Conservation (phyloP, 257 asterid species). For the Euphrasia confusa region DNA sequence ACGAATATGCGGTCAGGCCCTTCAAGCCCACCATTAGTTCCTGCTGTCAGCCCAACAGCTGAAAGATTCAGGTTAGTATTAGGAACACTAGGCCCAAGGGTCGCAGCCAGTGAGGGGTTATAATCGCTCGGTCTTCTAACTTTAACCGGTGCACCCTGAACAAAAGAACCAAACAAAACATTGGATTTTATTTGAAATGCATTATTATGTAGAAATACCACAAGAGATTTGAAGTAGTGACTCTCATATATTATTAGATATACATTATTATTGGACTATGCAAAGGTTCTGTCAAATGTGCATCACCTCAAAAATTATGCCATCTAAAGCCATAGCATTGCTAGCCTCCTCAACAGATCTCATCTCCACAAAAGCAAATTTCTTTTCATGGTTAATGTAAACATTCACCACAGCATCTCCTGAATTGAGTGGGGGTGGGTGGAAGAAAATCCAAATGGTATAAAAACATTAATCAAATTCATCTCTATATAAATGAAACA, state of each 20-base stretch:
- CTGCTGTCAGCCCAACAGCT: conserved; percentile 92
- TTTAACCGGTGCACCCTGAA: conserved; percentile 97
- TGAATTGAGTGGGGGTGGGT: conserved; percentile 25
- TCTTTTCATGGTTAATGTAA: conserved; percentile 89
- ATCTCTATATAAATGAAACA: conserved; percentile 3
- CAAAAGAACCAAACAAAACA: background rate
- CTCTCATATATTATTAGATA: conserved; percentile 5
- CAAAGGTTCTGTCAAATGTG: background rate
- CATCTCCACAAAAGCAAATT: conserved; percentile 97
- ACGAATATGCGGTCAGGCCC: conserved; percentile 97
- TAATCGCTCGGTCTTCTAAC: conserved; percentile 98
- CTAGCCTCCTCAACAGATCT: conserved; percentile 99
- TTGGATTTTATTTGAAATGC: background rate
- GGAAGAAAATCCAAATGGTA: conserved; percentile 1
- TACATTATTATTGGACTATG: background rate
- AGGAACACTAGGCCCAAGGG: conserved; percentile 99
- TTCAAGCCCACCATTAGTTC: conserved; percentile 91
- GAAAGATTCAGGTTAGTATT: conserved; percentile 77
- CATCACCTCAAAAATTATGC: conserved; percentile 88
- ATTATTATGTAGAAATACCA: conserved; percentile 10
- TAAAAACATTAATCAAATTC: conserved; percentile 6
- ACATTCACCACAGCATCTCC: conserved; percentile 99
- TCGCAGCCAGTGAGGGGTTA: conserved; percentile 92
- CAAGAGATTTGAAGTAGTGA: background rate
- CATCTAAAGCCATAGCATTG: conserved; percentile 97